A percentile compares a stretch with the other conserved stretches of the same genome.
Evolutionary conservation across 768 basidiomycete species (phyloP).

Genomic region (Boletus bicolor): DNA sequence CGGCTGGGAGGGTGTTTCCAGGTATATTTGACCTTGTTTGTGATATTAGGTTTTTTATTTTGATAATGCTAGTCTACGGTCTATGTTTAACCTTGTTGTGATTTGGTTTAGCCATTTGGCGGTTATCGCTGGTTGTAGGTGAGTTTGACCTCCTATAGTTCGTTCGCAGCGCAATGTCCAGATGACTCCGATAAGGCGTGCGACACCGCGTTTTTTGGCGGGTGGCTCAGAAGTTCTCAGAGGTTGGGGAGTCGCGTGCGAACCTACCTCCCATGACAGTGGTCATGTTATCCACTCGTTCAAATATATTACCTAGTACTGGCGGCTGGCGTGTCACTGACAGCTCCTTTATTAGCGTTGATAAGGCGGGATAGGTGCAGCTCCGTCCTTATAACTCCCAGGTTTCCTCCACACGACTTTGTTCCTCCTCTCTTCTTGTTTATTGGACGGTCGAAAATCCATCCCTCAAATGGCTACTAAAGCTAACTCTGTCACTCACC

Average conservation of each 20-base stretch:
- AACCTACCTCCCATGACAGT: constrained; percentile 2
- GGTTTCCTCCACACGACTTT: background rate
- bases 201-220: too few species aligned
- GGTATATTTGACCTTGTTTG: too few species aligned
- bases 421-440: background rate
- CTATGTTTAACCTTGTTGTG: too few species aligned
- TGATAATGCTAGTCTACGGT: too few species aligned
- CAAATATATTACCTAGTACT: background rate
- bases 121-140: too few species aligned
- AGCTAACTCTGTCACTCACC: constrained; percentile 59
- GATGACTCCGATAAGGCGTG: too few species aligned
- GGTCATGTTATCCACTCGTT: constrained; percentile 10
- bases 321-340: background rate
- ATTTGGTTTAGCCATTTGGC: too few species aligned
- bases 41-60: too few species aligned
- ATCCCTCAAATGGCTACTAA: constrained; percentile 49
- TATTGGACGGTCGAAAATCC: background rate
- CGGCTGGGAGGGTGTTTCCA: too few species aligned
- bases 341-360: background rate
- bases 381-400: constrained; percentile 4
- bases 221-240: background rate
- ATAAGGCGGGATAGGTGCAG: constrained; percentile 9
- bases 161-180: too few species aligned
- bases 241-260: background rate
- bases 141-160: too few species aligned